Percentiles rank a stretch among this genome's conserved stretches.
These are phyloP conservation scores for Gentiana straminea DNA, from an alignment of 257 asterid genomes.

Conservation along the genomic window DNA sequence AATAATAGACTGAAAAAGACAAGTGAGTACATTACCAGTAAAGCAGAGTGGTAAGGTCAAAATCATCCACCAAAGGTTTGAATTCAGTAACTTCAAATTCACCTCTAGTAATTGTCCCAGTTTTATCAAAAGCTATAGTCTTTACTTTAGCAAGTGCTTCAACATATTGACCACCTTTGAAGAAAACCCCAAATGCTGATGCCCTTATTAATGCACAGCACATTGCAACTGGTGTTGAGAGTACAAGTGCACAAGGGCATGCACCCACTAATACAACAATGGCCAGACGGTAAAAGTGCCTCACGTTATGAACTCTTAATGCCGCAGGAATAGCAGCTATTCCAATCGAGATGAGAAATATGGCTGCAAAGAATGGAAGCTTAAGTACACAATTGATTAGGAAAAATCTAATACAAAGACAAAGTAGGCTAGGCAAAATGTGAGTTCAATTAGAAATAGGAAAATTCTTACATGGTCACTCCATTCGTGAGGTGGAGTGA, in stretches of 20 bases:
- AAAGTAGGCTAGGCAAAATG: background rate
- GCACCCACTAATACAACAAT: constrained; percentile 76
- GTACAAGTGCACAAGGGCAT: constrained; percentile 83
- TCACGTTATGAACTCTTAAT: constrained; percentile 33
- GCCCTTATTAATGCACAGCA: constrained; percentile 81
- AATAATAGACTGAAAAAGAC: too few species aligned
- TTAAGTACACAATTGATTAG: background rate
- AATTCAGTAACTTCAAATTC: constrained; percentile 67
- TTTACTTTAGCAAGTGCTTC: constrained; percentile 61
- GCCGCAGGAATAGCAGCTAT: constrained; percentile 55
- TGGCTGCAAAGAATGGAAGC: constrained; percentile 31
- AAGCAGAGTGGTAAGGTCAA: constrained; percentile 32
- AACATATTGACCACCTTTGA: constrained; percentile 71
- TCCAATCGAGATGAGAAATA: constrained; percentile 38
- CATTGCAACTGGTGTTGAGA: constrained; percentile 88
- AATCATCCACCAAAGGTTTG: constrained; percentile 34
- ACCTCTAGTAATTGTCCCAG: constrained; percentile 83
- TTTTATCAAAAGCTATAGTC: constrained; percentile 83
- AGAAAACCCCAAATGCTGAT: constrained; percentile 65
- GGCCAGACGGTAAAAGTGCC: constrained; percentile 63
- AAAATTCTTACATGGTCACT: too few species aligned
- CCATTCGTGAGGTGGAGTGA: too few species aligned
- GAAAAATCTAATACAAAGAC: background rate
- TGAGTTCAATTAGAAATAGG: too few species aligned
- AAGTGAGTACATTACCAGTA: constrained; percentile 36